Evolutionary conservation across 306 rosid genomes (phyloP), one percentile per base, ranked within the genome.

Genomic region (Sphenostylis stenocarpa): DNA sequence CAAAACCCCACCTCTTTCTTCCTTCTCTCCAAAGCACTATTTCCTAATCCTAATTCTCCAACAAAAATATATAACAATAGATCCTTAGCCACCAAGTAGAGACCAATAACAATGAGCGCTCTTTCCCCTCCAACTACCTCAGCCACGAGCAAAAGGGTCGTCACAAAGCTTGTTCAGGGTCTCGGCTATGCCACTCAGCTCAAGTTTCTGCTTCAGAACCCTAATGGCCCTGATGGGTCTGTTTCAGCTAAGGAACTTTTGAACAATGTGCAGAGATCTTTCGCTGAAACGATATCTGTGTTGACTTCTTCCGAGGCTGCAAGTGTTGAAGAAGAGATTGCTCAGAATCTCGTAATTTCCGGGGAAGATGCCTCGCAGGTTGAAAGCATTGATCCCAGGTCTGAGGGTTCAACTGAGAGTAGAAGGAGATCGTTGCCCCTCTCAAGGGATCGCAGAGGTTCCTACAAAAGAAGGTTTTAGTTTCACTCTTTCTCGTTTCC

Each of bases 391-490:
- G 85, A 89, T 69, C 77, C 34, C 48, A 84, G 79, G 73, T 78
- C 84, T 58, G 86, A 81, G 20, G 88, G 81, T 67, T 86, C 89
- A 19, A 79, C 80, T 53, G 70, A 85, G 78, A 84, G 88, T 68
- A 62, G 20, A 64, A 86, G 86, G 85, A 80, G 82, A 28, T 55
- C 72, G 13, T 34, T 39, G 5, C 19, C 81, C n/a, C 55, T 24
- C 21, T 5, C 76, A 1, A 90, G 84, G 80, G 84, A 86, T 80
- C 86, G 87, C 29, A 84, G 91, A 83, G 96, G 94, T 2, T 83
- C 91, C 72, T 90, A 90, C 75, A 90, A 90, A 83, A 77, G 94
- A 85, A 94, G 97, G 98, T 93, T 51, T 49, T 38, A 0, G 13
- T 38, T 34, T 38, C 43, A 38, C 43, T 38, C 43, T 21, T 73